Base-by-base conservation (phyloP, 129 eudicot genomes). In the Flaveria robusta region DNA sequence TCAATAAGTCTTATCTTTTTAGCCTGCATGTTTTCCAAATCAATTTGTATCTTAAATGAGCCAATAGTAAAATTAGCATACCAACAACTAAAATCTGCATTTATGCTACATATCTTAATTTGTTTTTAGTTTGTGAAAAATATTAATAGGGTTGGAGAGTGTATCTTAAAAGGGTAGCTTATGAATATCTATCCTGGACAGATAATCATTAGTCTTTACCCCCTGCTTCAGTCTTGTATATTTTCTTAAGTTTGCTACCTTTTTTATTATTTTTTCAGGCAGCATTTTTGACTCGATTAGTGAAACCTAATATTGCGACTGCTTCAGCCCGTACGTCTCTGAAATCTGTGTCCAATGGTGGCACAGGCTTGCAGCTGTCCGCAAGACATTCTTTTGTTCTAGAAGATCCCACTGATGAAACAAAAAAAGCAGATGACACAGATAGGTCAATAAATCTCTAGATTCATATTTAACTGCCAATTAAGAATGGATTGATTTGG, bases 381-480 rank as follows among this genome's bases (percentile, higher is more conserved):
- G 84, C 86, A 70, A 91, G 94, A 77, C 96, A 95, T 84, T 95
- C 91, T 77, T 83, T 95, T 74, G 24, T 85, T 52, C 60, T 95
- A 75, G 96, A 95, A 74, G 91, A 95, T 78, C 97, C 99, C 46
- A 77, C 80, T 37, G 89, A 81, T 43, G 87, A 87, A 63, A 75
- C 75, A 55, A 85, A 82, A 31, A 76, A 83, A 74, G 14, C 79
- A 37, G 80, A 70, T 59, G 86, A 74, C 51, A 70, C 89, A 16
- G 91, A 78, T 74, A 84, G 92, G 96, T 95, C 52, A 52, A 81
- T 76, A 51, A 47, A 42, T 71, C 13, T 75, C 68, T 85, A 73
- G 54, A 55, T 54, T 29, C 77, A 59, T 20, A 42, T 75, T 75
- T 78, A 45, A 41, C 23, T 46, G 46, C 49, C 41, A 23, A 23